A percentile compares a stretch with the other conserved stretches of the same genome.
Conservation (phyloP, 495 filamentous ascomycete species). For the Neohortaea acidophila region DNA sequence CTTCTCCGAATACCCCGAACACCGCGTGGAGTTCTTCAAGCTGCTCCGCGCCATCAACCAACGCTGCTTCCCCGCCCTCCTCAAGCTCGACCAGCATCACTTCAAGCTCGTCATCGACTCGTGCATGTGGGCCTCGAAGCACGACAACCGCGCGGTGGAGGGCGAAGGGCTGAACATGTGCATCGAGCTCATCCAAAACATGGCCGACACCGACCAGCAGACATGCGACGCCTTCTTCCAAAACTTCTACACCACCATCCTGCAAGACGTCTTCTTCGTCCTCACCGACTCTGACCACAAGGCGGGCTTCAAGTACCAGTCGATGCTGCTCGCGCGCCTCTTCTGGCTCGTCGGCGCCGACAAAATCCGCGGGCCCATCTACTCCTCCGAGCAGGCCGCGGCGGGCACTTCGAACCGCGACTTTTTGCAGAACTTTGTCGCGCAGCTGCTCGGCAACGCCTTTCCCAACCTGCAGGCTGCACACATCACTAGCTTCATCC, state of each 20-base stretch:
- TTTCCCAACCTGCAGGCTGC: constrained; percentile 84
- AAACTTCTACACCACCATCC: constrained; percentile 83
- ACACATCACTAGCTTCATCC: constrained; percentile 79
- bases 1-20: constrained; percentile 96
- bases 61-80: constrained; percentile 81
- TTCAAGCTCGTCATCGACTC: constrained; percentile 99
- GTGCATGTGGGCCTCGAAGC: constrained; percentile 99
- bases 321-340: constrained; percentile 82
- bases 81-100: constrained; percentile 84
- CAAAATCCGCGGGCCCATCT: constrained; percentile 85
- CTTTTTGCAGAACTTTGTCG: constrained; percentile 75
- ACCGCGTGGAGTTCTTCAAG: constrained; percentile 97
- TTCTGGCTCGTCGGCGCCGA: constrained; percentile 79
- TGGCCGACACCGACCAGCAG: constrained; percentile 73
- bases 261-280: constrained; percentile 98
- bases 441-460: constrained; percentile 69
- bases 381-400: constrained; percentile 63
- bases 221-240: constrained; percentile 93
- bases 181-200: constrained; percentile 92
- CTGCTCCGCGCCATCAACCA: constrained; percentile 88
- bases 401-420: constrained; percentile 75
- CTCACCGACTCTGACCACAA: constrained; percentile 96
- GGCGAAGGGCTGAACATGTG: constrained; percentile 98
- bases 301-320: constrained; percentile 95
- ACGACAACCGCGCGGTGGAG: constrained; percentile 97